phyloP scores from a whole-genome alignment of 2,329 filamentous ascomycete species.

The Trichoderma breve region DNA sequence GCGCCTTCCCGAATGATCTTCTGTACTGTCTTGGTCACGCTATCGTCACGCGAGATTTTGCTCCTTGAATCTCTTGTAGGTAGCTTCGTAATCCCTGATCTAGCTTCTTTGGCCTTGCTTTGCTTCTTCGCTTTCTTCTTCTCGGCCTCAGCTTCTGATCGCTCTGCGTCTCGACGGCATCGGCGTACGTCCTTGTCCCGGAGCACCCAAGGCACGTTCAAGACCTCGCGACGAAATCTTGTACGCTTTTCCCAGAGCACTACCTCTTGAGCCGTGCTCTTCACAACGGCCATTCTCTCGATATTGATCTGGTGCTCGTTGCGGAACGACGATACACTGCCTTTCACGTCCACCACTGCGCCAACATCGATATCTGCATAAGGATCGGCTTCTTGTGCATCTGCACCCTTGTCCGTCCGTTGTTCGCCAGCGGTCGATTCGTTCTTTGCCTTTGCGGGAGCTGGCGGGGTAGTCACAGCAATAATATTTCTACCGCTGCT shows the following conservation, averaged over 20 bases:
- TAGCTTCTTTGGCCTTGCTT: constrained; percentile 21
- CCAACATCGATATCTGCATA: constrained; percentile 48
- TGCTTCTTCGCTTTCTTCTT: constrained; percentile 17
- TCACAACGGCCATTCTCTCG: constrained; percentile 47
- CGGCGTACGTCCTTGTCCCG: constrained; percentile 46
- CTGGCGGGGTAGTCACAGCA: constrained; percentile 24
- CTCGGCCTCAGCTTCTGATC: constrained; percentile 29
- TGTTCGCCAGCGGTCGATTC: neutral
- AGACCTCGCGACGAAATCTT: constrained; percentile 49
- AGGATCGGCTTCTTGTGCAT: neutral
- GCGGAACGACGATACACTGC: constrained; percentile 48
- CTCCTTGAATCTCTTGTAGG: neutral
- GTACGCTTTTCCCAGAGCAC: constrained; percentile 56
- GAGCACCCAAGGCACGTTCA: constrained; percentile 56
- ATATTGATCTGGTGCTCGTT: constrained; percentile 52
- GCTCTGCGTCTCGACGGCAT: constrained; percentile 49
- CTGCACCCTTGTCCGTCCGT: neutral
- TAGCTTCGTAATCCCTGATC: neutral
- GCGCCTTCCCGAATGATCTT: constrained; percentile 31
- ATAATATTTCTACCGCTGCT: constrained; percentile 61
- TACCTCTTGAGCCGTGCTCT: constrained; percentile 56
- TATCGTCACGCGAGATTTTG: neutral
- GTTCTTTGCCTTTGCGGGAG: neutral
- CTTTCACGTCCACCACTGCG: constrained; percentile 56
- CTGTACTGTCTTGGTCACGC: constrained; percentile 25